Evolutionary conservation across 23 red algal species (phyloP).

Genomic region (Agarophyton chilense): DNA sequence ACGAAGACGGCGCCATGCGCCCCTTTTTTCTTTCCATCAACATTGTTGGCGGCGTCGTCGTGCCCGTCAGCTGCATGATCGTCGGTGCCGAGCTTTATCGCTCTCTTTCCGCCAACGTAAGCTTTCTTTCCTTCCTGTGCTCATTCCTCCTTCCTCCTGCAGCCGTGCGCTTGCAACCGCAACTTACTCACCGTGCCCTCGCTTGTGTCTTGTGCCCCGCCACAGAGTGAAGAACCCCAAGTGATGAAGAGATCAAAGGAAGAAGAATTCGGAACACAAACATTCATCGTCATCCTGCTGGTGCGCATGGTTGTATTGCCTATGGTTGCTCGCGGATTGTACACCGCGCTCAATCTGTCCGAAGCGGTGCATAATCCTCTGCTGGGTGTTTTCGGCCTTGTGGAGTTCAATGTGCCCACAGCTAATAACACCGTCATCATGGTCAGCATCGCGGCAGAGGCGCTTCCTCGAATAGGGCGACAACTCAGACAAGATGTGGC

Average conservation of each 20-base stretch:
- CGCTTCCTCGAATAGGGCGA: conserved; percentile 31
- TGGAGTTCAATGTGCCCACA: conserved; percentile 47
- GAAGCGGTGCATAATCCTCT: background rate
- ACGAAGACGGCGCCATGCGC: background rate
- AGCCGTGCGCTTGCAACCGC: background rate
- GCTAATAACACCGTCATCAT: conserved; percentile 62
- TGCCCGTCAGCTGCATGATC: conserved; percentile 60
- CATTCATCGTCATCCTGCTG: conserved; percentile 4
- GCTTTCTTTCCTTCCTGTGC: background rate
- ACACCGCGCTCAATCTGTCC: conserved; percentile 1
- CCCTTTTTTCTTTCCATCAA: conserved; percentile 49
- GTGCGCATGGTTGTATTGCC: conserved; percentile 35
- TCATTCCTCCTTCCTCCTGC: background rate
- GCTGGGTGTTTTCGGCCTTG: conserved; percentile 47
- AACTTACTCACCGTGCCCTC: too few relatives aligned
- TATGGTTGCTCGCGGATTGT: conserved; percentile 16
- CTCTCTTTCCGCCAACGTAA: conserved; percentile 32
- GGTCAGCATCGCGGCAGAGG: conserved; percentile 35
- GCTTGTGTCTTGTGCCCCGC: background rate
- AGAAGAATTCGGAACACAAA: conserved; percentile 33
- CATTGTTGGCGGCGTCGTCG: conserved; percentile 38
- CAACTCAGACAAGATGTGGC: conserved; percentile 31
- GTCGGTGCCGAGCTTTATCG: conserved; percentile 46
- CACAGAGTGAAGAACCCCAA: background rate
- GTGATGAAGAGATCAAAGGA: background rate